Evolutionary conservation across 495 filamentous ascomycete genomes (phyloP), one percentile per base, ranked within the genome.

Genomic region (Delitschia confertaspora): DNA sequence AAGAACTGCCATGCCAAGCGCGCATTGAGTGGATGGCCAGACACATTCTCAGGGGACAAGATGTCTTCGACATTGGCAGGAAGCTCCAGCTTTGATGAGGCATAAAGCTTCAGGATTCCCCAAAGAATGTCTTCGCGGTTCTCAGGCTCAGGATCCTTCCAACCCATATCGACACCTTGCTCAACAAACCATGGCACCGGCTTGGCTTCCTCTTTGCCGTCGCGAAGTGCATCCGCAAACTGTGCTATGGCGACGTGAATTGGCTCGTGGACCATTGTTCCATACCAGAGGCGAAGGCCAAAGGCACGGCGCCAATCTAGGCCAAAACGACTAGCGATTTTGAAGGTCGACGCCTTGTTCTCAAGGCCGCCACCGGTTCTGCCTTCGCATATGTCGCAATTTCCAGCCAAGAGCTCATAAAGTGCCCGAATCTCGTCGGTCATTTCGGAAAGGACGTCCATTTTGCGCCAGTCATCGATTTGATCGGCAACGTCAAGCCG

Each of bases 281-380:
- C 76, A 60, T 94, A 95, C 79, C 83, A 94, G 6, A 96, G 71
- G 35, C 88, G 77, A 16, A 98, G 71, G 10, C 85, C 93, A 59
- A 98, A 94, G 1, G 86, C 80, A 51, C 91, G 86, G 61, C 82
- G 75, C 91, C 91, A 98, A 59, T 93, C 81, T 23, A 98, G 68
- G 6, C 78, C 74, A 56, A 95, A 98, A 11, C 78, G 75, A 47
- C 82, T 72, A 3, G 84, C 79, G 41, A 95, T 80, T 26, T 75
- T 69, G 51, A 96, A 95, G 0, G 76, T 78, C 11, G 73, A 72
- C 6, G 79, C 73, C 33, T 81, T 74, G 62, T 95, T 82, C 60
- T 98, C 91, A 2, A 76, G 51, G 1, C 75, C 69, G 6, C 71
- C 75, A 37, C 75, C 77, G 42, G 72, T 76, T 45, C 81, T 79